Conservation (phyloP, 345 rosid genomes). For the Sapria himalayana region DNA sequence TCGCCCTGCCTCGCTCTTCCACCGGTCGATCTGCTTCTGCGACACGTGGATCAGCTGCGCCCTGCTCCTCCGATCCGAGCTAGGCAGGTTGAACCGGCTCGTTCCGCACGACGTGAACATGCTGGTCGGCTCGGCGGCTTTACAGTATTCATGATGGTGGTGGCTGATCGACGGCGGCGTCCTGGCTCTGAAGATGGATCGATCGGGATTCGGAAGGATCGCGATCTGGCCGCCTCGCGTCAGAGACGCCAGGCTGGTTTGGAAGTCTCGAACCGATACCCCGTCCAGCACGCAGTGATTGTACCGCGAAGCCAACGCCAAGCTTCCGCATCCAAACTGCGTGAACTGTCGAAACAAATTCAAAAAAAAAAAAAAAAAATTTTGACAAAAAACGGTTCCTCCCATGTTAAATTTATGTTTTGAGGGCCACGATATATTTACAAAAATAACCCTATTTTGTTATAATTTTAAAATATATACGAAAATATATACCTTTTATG, state of each 20-base stretch:
- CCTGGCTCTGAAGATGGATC: conserved; percentile 9
- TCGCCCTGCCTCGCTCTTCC: conserved; percentile 3
- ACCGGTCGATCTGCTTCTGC: background rate
- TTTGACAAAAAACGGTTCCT: no score
- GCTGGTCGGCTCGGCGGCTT: background rate
- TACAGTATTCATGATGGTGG: conserved; percentile 10
- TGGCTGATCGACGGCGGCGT: conserved; percentile 9
- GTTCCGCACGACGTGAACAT: background rate
- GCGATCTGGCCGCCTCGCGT: conserved; percentile 2
- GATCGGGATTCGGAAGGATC: conserved; percentile 5
- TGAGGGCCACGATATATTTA: no score
- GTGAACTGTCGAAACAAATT: conserved; percentile 5
- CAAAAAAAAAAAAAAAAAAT: background rate
- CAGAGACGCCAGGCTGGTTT: conserved; percentile 6
- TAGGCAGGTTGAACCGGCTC: background rate
- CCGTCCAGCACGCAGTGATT: conserved; percentile 12
- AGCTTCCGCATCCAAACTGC: conserved; percentile 12
- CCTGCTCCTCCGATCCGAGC: background rate
- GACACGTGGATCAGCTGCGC: conserved; percentile 4
- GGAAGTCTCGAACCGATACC: conserved; percentile 3
- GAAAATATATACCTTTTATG: no score
- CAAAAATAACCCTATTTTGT: no score
- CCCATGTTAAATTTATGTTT: no score
- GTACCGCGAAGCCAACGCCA: conserved; percentile 9
- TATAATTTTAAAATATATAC: no score